Conservation (phyloP, 2,329 filamentous ascomycete genomes). For the Fusarium pseudonygamai region DNA sequence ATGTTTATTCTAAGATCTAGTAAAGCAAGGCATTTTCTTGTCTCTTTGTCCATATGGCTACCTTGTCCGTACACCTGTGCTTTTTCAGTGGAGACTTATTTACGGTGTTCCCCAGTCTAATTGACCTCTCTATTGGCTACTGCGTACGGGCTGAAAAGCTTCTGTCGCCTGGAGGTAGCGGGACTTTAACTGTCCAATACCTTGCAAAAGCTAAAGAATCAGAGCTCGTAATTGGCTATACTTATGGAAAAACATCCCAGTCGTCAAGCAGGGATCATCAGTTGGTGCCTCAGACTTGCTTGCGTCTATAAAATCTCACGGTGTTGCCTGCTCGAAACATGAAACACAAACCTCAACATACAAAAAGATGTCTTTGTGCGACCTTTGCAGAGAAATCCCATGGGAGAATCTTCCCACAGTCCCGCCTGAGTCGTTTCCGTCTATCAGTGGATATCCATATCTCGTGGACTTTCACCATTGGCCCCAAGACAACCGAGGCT, state of each 20-base stretch:
- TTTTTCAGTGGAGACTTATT: too few relatives aligned
- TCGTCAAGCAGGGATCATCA: background rate
- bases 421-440: accelerated
- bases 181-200: too few relatives aligned
- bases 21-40: too few relatives aligned
- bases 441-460: background rate
- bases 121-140: too few relatives aligned
- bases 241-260: accelerated
- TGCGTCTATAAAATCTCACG: background rate
- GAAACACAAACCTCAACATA: background rate
- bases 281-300: background rate
- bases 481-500: background rate
- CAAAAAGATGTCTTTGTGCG: background rate
- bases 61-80: too few relatives aligned
- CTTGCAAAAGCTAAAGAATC: too few relatives aligned
- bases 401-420: background rate
- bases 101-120: too few relatives aligned
- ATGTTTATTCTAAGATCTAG: too few relatives aligned
- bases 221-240: too few relatives aligned
- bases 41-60: too few relatives aligned
- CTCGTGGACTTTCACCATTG: background rate
- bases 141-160: too few relatives aligned
- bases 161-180: too few relatives aligned
- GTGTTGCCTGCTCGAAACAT: background rate
- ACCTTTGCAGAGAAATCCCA: background rate